A percentile compares a stretch with the other conserved stretches of the same genome.
phyloP scores from a whole-genome alignment of 1,139 yeast species.

The Protomyces lactucae-debilis region DNA sequence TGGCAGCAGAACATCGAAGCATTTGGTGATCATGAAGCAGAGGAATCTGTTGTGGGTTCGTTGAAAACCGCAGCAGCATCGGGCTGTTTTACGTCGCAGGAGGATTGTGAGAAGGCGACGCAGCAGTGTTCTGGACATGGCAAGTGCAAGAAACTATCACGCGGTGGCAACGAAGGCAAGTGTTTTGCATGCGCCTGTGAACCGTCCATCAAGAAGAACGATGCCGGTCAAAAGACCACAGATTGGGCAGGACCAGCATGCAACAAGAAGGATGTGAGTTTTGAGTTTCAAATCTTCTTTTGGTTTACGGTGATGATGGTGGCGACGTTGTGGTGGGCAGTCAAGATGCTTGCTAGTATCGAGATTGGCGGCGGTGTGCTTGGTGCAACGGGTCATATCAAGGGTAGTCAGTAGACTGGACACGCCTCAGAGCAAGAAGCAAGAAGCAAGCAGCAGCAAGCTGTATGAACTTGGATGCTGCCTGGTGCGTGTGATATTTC shows the following conservation, averaged over 20 bases:
- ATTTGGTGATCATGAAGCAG: slow-evolving; percentile 19
- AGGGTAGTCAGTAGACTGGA: background rate
- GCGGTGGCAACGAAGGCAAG: slow-evolving; percentile 38
- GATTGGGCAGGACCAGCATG: slow-evolving; percentile 65
- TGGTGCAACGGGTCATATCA: slow-evolving; percentile 15
- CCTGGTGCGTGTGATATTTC: background rate
- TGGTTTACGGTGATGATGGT: slow-evolving; percentile 43
- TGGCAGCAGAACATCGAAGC: slow-evolving; percentile 26
- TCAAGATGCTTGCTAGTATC: slow-evolving; percentile 14
- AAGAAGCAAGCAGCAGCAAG: too few relatives aligned
- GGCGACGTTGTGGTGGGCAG: slow-evolving; percentile 24
- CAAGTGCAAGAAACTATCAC: slow-evolving; percentile 43
- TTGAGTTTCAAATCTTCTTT: slow-evolving; percentile 58
- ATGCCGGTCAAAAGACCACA: slow-evolving; percentile 45
- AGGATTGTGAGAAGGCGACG: slow-evolving; percentile 52
- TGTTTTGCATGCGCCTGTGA: slow-evolving; percentile 56
- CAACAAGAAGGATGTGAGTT: slow-evolving; percentile 58
- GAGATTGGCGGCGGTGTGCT: slow-evolving; percentile 25
- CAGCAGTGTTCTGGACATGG: slow-evolving; percentile 61
- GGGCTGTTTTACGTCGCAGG: slow-evolving; percentile 40
- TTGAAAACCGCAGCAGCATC: background rate
- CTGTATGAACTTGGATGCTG: background rate
- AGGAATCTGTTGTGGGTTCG: background rate
- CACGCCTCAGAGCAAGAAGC: too few relatives aligned
- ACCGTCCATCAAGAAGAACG: slow-evolving; percentile 46